Evolutionary conservation across 1,284 basidiomycete species (phyloP).

Genomic region (Marasmius tenuissimus): DNA sequence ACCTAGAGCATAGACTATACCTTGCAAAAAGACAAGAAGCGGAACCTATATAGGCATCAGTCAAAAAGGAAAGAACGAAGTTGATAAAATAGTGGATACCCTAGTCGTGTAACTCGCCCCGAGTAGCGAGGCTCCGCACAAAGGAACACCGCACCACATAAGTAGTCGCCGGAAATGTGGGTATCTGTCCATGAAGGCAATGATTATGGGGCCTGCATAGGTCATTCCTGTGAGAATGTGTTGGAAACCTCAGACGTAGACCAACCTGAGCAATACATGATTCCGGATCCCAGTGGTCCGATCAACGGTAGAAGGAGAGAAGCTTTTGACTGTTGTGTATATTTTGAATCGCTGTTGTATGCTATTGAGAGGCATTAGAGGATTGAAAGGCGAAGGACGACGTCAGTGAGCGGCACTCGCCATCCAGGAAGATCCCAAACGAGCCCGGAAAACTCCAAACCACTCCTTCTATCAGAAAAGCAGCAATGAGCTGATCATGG

Average conservation of each 20-base stretch:
- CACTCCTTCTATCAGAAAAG: slow-evolving; percentile 36
- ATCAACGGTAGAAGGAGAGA: slow-evolving; percentile 31
- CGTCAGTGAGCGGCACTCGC: background rate
- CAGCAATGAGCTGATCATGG: slow-evolving; percentile 26
- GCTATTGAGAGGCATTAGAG: slow-evolving; percentile 14
- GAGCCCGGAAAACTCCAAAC: slow-evolving; percentile 39
- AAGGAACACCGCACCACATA: slow-evolving; percentile 29
- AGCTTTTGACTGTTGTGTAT: slow-evolving; percentile 23
- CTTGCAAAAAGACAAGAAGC: slow-evolving; percentile 34
- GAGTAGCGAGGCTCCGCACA: slow-evolving; percentile 31
- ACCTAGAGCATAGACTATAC: slow-evolving; percentile 37
- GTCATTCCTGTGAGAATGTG: background rate
- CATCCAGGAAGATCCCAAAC: slow-evolving; percentile 32
- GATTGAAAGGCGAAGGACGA: background rate
- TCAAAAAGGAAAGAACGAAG: background rate
- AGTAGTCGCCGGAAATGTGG: slow-evolving; percentile 26
- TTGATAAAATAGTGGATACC: slow-evolving; percentile 14
- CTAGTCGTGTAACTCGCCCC: slow-evolving; percentile 33
- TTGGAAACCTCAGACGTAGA: background rate
- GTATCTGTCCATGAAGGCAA: slow-evolving; percentile 28
- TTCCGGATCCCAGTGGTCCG: slow-evolving; percentile 30
- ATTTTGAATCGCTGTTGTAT: slow-evolving; percentile 29
- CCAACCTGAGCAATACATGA: slow-evolving; percentile 35
- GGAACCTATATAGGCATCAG: background rate
- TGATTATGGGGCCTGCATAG: slow-evolving; percentile 24